Conservation (phyloP, 305 asterid species). For the Fraxinus floribunda region DNA sequence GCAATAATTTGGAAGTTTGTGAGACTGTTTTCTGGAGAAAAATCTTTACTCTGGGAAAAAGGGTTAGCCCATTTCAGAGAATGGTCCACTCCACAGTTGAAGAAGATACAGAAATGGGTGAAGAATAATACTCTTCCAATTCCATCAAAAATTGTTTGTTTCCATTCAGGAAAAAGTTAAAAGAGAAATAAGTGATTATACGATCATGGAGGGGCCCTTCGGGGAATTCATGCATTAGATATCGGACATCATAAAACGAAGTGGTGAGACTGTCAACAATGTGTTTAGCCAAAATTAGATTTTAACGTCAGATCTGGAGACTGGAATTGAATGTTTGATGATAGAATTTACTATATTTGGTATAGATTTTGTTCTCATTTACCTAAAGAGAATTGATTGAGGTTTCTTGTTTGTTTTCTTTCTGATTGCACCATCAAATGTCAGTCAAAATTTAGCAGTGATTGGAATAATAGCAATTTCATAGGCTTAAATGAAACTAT, state of each 20-base stretch:
- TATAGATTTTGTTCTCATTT: neutral
- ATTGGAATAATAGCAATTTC: neutral
- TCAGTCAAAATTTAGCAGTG: neutral
- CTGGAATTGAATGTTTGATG: neutral
- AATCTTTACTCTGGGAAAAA: neutral
- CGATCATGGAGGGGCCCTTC: constrained; percentile 29
- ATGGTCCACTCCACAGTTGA: constrained; percentile 23
- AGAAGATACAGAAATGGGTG: constrained; percentile 16
- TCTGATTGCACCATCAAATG: constrained; percentile 3
- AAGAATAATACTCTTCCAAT: constrained; percentile 19
- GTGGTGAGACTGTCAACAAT: constrained; percentile 8
- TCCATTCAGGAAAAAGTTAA: constrained; percentile 20
- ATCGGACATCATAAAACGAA: constrained; percentile 21
- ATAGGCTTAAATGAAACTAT: neutral
- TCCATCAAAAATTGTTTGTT: constrained; percentile 35
- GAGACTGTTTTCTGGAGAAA: neutral
- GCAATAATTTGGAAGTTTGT: constrained; percentile 1
- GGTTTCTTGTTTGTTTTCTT: neutral
- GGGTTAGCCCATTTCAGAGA: constrained; percentile 5
- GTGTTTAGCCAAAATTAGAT: constrained; percentile 21
- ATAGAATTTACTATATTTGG: constrained; percentile 16
- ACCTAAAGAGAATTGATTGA: constrained; percentile 2
- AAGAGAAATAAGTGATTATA: constrained; percentile 11
- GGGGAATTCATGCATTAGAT: constrained; percentile 21
- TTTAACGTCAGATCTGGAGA: neutral